Base-by-base conservation (phyloP, 106 monocot species). In the Triglochin maritima region DNA sequence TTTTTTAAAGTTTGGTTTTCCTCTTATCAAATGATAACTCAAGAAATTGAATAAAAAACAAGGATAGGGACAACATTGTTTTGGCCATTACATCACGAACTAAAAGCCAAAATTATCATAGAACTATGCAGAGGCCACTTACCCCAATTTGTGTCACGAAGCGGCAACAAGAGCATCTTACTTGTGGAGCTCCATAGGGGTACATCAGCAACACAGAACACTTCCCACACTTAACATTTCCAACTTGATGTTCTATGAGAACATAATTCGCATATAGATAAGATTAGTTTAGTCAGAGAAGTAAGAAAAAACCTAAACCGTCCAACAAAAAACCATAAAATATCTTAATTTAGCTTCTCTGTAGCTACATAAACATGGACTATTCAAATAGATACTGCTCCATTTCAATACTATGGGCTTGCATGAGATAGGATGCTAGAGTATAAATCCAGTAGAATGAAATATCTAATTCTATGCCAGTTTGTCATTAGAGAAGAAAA, bases 81-180 rank as follows among this genome's bases (percentile, higher is more conserved):
- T 12, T n/a, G n/a, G 3, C 50, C 4, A 50, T 49, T 15, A 50
- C 15, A 51, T 2, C 14, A 50, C 45, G 2, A 44, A 52, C 2
- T 48, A 17, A 16, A 50, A 50, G 0, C 9, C 17, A n/a, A 43
- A 42, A 43, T 78, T 78, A 69, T 83, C 60, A 66, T 63, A 48
- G 49, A 12, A 49, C 29, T 29, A 29, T 29, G 29, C 29, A 29
- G 29, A 47, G 71, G 57, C 60, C n/a, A 68, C 85, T 73, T 84
- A 91, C 91, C 44, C 73, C 80, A 63, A 92, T 82, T 82, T 85
- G 68, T 46, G 91, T 87, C 58, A 92, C 87, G 68, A 59, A 79
- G 63, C 57, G 75, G 55, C 91, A 92, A 17, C 65, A 71, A 16
- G 87, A 87, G 57, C 91, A 92, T 71, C 78, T 73, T 3, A 92